Percentiles rank a stretch among this genome's conserved stretches.
phyloP scores from a whole-genome alignment of 1,139 yeast genomes.

The Blastobotrys niveus region DNA sequence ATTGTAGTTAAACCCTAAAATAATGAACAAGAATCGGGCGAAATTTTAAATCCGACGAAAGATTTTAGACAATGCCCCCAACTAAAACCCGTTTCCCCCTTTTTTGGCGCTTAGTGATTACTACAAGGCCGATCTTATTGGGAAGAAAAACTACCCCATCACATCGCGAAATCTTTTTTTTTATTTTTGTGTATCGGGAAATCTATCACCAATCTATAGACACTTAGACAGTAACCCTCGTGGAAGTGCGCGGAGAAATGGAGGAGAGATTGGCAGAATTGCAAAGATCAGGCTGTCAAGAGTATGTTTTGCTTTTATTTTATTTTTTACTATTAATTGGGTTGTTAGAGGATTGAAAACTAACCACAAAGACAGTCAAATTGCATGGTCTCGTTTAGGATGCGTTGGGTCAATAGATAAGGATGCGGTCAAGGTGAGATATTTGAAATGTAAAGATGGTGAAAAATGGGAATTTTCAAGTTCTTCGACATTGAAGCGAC shows the following conservation, averaged over 20 bases:
- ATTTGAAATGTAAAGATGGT: constrained; percentile 60
- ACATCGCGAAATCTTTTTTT: too few relatives aligned
- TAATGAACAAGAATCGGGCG: too few relatives aligned
- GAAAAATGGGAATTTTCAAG: constrained; percentile 59
- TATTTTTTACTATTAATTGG: too few relatives aligned
- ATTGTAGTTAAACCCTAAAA: not conserved
- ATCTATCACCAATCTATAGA: too few relatives aligned
- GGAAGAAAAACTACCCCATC: too few relatives aligned
- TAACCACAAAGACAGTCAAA: constrained; percentile 29
- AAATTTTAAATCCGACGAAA: too few relatives aligned
- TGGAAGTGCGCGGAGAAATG: constrained; percentile 1
- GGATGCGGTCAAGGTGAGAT: constrained; percentile 46
- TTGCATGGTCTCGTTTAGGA: constrained; percentile 75
- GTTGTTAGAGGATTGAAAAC: not conserved
- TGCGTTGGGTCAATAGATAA: constrained; percentile 55
- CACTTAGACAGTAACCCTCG: too few relatives aligned
- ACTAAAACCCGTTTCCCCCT: too few relatives aligned
- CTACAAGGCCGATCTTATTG: too few relatives aligned
- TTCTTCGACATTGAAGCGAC: constrained; percentile 36
- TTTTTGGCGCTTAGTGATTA: too few relatives aligned
- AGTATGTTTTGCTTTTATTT: constrained; percentile 7
- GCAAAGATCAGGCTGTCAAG: constrained; percentile 20
- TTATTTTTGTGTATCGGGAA: too few relatives aligned
- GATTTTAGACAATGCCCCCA: too few relatives aligned
- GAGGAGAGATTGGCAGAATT: constrained; percentile 17